Percentiles rank a stretch among this genome's conserved stretches.
These are phyloP conservation scores for Irpex sp. DNA, from an alignment of 1,284 basidiomycete species.

Conservation along the genomic window DNA sequence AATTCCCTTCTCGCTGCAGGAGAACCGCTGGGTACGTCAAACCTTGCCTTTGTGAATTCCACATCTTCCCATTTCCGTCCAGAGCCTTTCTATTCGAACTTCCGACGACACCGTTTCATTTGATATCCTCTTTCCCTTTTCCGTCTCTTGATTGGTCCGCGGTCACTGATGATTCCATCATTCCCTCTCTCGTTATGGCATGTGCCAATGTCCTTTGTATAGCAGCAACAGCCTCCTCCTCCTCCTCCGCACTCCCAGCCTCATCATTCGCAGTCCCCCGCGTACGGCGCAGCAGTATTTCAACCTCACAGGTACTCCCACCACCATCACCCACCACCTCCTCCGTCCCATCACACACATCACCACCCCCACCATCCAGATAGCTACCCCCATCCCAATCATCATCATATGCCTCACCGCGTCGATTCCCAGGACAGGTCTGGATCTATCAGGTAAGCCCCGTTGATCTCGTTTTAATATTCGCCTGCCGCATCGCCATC, in stretches of 20 bases:
- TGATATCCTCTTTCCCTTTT: background rate
- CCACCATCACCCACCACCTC: background rate
- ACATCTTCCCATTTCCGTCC: background rate
- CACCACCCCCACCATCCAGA: constrained; percentile 19
- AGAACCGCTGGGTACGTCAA: constrained; percentile 16
- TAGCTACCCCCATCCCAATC: constrained; percentile 1
- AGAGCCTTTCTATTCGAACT: background rate
- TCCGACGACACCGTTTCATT: no score
- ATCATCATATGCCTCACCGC: constrained; percentile 41
- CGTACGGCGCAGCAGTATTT: background rate
- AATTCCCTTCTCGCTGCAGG: constrained; percentile 3
- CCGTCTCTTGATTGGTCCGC: background rate
- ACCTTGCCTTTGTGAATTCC: background rate
- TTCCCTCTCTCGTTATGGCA: constrained; percentile 2
- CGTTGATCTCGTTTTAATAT: background rate
- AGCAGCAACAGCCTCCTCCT: background rate
- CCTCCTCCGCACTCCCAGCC: background rate
- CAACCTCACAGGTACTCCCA: background rate
- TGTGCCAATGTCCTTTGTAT: background rate
- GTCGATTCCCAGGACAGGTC: constrained; percentile 41
- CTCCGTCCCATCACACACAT: constrained; percentile 11
- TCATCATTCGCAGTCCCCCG: background rate
- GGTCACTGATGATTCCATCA: background rate
- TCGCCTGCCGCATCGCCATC: background rate
- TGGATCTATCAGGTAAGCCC: constrained; percentile 7